Percentiles rank a stretch among this genome's conserved stretches.
These are phyloP conservation scores for Phylloporus sp. DNA, from an alignment of 768 basidiomycete species.

Conservation along the genomic window DNA sequence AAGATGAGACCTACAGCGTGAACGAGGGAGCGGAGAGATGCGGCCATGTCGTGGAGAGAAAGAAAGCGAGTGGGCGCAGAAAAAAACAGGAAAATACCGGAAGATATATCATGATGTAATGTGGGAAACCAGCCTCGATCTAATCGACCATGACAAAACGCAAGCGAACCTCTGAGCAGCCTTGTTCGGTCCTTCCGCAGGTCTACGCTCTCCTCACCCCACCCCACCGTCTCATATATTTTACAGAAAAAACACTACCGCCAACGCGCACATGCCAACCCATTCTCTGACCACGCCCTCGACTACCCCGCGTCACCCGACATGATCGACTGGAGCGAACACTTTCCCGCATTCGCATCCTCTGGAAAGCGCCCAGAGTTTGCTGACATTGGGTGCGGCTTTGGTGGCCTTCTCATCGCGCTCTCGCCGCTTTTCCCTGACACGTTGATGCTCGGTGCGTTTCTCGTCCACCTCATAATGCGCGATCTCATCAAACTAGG, in stretches of 20 bases:
- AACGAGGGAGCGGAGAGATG: slow-evolving; percentile 35
- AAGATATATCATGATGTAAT: neutral
- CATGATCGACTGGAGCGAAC: slow-evolving; percentile 74
- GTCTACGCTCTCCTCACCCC: slow-evolving; percentile 24
- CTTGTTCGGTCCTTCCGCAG: slow-evolving; percentile 44
- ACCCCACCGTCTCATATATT: neutral
- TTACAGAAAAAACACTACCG: slow-evolving; percentile 77
- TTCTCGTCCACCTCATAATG: neutral
- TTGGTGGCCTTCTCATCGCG: slow-evolving; percentile 87
- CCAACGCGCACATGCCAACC: slow-evolving; percentile 81
- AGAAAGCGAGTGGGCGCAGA: neutral
- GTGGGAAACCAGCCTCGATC: too few relatives aligned
- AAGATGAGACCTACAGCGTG: slow-evolving; percentile 34
- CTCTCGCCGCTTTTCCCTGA: slow-evolving; percentile 91
- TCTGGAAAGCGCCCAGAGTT: slow-evolving; percentile 77
- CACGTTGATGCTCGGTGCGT: slow-evolving; percentile 86
- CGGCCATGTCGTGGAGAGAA: slow-evolving; percentile 34
- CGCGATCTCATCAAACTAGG: slow-evolving; percentile 43
- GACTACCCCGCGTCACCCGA: slow-evolving; percentile 79
- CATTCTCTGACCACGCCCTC: slow-evolving; percentile 84
- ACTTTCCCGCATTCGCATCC: slow-evolving; percentile 70
- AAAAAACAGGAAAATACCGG: slow-evolving; percentile 27
- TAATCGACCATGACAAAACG: slow-evolving; percentile 26
- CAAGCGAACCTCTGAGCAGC: slow-evolving; percentile 15
- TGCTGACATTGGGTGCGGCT: slow-evolving; percentile 97